Conservation (phyloP, 768 basidiomycete species). For the Macrolepiota fuliginosa region DNA sequence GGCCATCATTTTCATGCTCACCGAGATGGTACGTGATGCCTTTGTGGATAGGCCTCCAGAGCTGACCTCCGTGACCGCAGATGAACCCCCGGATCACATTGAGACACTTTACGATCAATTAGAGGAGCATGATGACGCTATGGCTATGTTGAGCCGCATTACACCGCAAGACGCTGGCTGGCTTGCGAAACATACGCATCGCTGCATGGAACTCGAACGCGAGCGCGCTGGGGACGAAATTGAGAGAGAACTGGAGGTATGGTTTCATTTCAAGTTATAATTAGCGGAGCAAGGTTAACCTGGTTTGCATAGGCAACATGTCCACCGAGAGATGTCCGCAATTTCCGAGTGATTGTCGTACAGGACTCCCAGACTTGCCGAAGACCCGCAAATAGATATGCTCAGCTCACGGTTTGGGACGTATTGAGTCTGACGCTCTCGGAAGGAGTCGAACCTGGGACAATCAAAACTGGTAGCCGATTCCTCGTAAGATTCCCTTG, state of each 20-base stretch:
- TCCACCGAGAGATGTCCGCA: conserved; percentile 72
- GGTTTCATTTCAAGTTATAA: conserved; percentile 18
- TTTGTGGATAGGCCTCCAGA: conserved; percentile 1
- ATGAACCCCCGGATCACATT: conserved; percentile 44
- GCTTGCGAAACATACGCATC: conserved; percentile 53
- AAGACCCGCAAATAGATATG: conserved; percentile 53
- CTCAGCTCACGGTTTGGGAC: conserved; percentile 86
- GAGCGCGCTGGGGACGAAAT: conserved; percentile 57
- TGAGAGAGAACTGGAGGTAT: conserved; percentile 70
- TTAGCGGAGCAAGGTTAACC: background rate
- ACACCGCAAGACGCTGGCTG: conserved; percentile 53
- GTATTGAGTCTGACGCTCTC: conserved; percentile 47
- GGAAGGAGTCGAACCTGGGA: conserved; percentile 47
- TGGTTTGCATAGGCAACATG: conserved; percentile 43
- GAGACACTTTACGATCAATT: conserved; percentile 63
- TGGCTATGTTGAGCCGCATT: conserved; percentile 39
- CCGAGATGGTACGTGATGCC: conserved; percentile 36
- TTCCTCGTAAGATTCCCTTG: conserved; percentile 52
- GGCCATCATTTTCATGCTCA: conserved; percentile 39
- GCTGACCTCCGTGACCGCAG: conserved; percentile 20
- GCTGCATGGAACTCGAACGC: conserved; percentile 45
- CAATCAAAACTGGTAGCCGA: conserved; percentile 60
- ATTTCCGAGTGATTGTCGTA: conserved; percentile 71
- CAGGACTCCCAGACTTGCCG: conserved; percentile 58
- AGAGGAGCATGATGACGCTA: conserved; percentile 51